These are phyloP conservation scores for Prunus mongolica DNA, from an alignment of 306 rosid species.

Conservation along the genomic window DNA sequence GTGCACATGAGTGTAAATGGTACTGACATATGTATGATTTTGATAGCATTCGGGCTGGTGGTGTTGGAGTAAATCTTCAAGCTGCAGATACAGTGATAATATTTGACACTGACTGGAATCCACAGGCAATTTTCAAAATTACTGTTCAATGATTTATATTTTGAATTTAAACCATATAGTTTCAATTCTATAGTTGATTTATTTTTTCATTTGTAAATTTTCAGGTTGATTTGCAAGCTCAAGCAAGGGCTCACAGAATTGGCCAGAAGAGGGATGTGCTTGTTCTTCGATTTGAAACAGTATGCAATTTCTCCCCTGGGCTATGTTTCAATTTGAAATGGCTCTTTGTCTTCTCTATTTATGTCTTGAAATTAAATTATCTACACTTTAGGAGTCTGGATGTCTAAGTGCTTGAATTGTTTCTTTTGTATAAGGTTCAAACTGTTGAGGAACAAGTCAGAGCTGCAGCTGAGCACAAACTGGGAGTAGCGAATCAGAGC, in stretches of 20 bases:
- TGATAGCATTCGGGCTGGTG: constrained; percentile 96
- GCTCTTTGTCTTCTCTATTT: neutral
- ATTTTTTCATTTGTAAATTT: constrained; percentile 27
- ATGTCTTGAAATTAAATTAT: neutral
- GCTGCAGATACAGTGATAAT: constrained; percentile 99
- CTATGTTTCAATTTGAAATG: neutral
- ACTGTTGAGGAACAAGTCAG: constrained; percentile 99
- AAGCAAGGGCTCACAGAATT: constrained; percentile 99
- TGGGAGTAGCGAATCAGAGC: constrained; percentile 99
- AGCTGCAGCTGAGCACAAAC: constrained; percentile 99
- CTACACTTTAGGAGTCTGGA: neutral
- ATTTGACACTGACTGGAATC: constrained; percentile 99
- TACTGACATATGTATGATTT: constrained; percentile 25
- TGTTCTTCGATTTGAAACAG: constrained; percentile 99
- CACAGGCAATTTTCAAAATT: constrained; percentile 63
- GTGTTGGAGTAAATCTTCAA: constrained; percentile 99
- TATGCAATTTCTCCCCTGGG: constrained; percentile 24
- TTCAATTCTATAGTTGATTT: constrained; percentile 17
- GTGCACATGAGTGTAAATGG: neutral
- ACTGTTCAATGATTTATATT: constrained; percentile 11
- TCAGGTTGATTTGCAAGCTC: constrained; percentile 99
- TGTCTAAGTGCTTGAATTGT: neutral
- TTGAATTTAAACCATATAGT: neutral
- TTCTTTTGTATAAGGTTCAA: constrained; percentile 66
- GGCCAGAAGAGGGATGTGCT: constrained; percentile 99